These are phyloP conservation scores for Themeda triandra DNA, from an alignment of 176 grass and related monocot genomes.

Conservation along the genomic window DNA sequence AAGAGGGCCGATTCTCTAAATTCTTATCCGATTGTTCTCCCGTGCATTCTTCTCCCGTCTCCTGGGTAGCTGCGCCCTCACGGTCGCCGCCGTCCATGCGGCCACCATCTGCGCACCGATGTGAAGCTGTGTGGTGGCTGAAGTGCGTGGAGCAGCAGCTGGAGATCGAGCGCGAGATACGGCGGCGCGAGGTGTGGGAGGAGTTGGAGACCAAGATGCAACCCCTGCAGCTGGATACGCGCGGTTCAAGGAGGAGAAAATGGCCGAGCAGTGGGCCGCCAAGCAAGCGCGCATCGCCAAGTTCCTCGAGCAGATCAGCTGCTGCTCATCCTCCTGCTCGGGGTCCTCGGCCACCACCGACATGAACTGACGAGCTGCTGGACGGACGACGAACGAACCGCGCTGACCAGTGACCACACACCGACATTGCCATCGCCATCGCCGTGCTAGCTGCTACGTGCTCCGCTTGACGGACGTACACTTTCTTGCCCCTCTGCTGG, in stretches of 20 bases:
- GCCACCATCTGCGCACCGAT: slow-evolving; percentile 73
- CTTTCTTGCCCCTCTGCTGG: not conserved
- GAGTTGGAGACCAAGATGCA: slow-evolving; percentile 79
- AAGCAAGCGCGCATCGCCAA: slow-evolving; percentile 75
- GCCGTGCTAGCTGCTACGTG: not conserved
- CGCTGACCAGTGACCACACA: not conserved
- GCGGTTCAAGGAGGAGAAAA: slow-evolving; percentile 82
- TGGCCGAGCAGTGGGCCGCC: slow-evolving; percentile 86
- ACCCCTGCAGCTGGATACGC: slow-evolving; percentile 64
- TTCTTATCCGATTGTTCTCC: too few relatives aligned
- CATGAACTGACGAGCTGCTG: slow-evolving; percentile 36
- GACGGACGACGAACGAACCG: too few relatives aligned
- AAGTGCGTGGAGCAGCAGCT: slow-evolving; percentile 91
- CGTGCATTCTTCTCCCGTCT: too few relatives aligned
- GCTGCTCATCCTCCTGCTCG: not conserved
- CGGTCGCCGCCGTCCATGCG: too few relatives aligned
- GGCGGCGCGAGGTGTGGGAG: slow-evolving; percentile 76
- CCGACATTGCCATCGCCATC: not conserved
- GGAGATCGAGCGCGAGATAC: slow-evolving; percentile 64
- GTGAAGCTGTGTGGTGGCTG: slow-evolving; percentile 81
- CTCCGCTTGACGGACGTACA: not conserved
- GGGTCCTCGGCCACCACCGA: slow-evolving; percentile 39
- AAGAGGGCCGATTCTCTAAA: too few relatives aligned
- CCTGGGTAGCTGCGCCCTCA: too few relatives aligned
- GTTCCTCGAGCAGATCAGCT: slow-evolving; percentile 73